Evolutionary conservation across 768 basidiomycete species (phyloP), one percentile per base, ranked within the genome.

Genomic region (Mycena polygramma): DNA sequence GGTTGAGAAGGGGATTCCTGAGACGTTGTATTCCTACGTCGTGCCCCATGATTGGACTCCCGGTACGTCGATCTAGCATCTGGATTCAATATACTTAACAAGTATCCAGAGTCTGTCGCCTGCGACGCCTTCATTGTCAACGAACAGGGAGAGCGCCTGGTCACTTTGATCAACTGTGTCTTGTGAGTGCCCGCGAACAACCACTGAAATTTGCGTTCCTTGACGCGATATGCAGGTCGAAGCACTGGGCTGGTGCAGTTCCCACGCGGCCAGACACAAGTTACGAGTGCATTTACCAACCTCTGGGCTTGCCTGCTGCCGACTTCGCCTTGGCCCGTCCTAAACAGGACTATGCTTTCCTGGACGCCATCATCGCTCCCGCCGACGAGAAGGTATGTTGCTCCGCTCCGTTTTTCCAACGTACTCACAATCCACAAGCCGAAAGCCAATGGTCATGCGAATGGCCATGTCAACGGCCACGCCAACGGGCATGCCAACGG

Each of bases 61-160:
- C 17, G 58, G 58, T 58, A 45, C 19, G 58, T 30, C 10, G 24
- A n/a, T 13, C 7, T 7, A 4, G 24, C 5, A 24, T 58, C 17
- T 57, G 7, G 8, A 2, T 11, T 45, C 20, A 2, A 30, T 30
- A 24, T 15, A 5, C 19, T 36, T 4, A 59, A 35, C 20, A 0
- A 9, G 14, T 17, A 10, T 41, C 13, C 24, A 59, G 58, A 59
- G 43, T 59, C 68, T 22, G 66, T 82, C 41, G 46, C 68, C 5
- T 81, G 78, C 63, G 78, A 80, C 61, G 74, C 78, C 46, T 64
- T 69, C n/a, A 70, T 81, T 45, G 71, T 73, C 26, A 72, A 79
- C 57, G 78, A 74, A 41, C 62, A 51, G 17, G 81, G 81, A 14
- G 65, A 52, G 20, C 71, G 77, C 5, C 26, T 60, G 13, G 59